phyloP scores from a whole-genome alignment of 2,329 filamentous ascomycete species.

The Penicillium sp. region DNA sequence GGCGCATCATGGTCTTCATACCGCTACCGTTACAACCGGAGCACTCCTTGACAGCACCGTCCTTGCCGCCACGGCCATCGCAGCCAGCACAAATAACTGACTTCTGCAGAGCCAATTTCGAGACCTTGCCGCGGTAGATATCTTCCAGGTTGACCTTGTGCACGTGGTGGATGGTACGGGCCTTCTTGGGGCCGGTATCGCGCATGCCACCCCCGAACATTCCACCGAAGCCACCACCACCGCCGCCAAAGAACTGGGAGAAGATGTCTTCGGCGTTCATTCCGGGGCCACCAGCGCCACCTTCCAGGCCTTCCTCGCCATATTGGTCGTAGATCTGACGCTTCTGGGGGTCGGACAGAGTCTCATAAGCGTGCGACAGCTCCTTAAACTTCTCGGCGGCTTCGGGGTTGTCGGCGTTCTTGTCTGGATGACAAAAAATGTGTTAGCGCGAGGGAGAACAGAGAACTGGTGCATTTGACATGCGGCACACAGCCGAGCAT shows the following conservation, averaged over 20 bases:
- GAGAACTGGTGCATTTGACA: not conserved
- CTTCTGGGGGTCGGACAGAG: constrained; percentile 90
- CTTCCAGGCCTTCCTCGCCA: constrained; percentile 92
- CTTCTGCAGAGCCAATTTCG: constrained; percentile 95
- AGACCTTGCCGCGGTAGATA: constrained; percentile 96
- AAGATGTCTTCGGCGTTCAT: constrained; percentile 98
- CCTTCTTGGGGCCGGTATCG: constrained; percentile 82
- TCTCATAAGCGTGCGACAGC: constrained; percentile 91
- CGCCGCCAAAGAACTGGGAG: constrained; percentile 90
- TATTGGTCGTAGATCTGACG: constrained; percentile 93
- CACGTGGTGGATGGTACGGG: constrained; percentile 94
- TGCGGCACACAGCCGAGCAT: not conserved
- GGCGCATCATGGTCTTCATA: constrained; percentile 99
- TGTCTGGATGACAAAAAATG: constrained; percentile 63
- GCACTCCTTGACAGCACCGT: constrained; percentile 95
- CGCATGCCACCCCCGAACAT: constrained; percentile 82
- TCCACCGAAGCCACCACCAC: constrained; percentile 71
- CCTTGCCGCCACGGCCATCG: constrained; percentile 92
- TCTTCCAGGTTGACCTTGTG: constrained; percentile 98
- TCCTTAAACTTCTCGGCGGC: constrained; percentile 99
- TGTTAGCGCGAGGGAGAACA: not conserved
- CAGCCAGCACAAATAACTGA: constrained; percentile 97
- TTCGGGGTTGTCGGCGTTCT: constrained; percentile 91
- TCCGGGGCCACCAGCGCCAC: constrained; percentile 77
- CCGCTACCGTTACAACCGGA: constrained; percentile 87